Evolutionary conservation across 2,329 filamentous ascomycete species (phyloP).

Genomic region (Cladosporium phlei): DNA sequence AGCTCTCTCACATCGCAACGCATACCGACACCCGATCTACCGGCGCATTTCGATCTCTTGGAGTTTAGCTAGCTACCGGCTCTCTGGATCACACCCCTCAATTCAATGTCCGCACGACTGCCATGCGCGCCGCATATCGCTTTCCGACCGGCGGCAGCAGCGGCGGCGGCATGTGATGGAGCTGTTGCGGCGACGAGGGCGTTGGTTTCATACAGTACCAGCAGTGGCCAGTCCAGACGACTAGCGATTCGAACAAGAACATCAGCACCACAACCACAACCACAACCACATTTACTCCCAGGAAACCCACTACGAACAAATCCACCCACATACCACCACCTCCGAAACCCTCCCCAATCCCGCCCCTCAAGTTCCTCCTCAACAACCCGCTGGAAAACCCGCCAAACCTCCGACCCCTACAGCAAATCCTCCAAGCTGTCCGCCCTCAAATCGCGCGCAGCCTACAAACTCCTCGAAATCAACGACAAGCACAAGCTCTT

Average conservation of each 20-base stretch:
- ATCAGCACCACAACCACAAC: background rate
- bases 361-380: conserved; percentile 44
- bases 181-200: background rate
- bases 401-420: conserved; percentile 70
- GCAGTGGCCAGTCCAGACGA: background rate
- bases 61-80: too few relatives aligned
- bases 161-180: conserved; percentile 3
- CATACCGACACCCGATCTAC: background rate
- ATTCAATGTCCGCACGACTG: conserved; percentile 6
- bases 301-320: background rate
- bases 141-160: background rate
- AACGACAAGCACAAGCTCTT: conserved; percentile 79
- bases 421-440: conserved; percentile 71
- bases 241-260: too few relatives aligned
- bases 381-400: conserved; percentile 74
- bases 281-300: background rate
- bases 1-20: too few relatives aligned
- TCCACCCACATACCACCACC: background rate
- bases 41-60: background rate
- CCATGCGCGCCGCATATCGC: background rate
- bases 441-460: conserved; percentile 81
- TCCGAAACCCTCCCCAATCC: conserved; percentile 13
- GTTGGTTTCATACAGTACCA: too few relatives aligned
- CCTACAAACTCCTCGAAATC: conserved; percentile 90
- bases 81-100: background rate